A percentile compares a stretch with the other conserved stretches of the same genome.
phyloP scores from a whole-genome alignment of 1,284 basidiomycete genomes.

The Ceratobasidium sp. region DNA sequence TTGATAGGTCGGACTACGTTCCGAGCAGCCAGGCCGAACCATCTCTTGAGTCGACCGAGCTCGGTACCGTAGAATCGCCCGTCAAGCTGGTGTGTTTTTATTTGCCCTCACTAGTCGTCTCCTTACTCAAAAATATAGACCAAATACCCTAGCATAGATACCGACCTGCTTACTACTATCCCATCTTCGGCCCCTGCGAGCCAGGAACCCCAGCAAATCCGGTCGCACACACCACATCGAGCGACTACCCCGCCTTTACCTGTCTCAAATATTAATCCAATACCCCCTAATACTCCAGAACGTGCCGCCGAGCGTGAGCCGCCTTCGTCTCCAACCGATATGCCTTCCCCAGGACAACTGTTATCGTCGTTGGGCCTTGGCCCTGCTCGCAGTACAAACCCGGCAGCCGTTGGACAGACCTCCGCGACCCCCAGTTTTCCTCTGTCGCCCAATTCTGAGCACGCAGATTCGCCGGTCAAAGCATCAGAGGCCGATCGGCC shows the following conservation, averaged over 20 bases:
- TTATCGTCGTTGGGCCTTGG: constrained; percentile 9
- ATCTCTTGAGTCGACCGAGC: constrained; percentile 12
- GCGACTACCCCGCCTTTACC: constrained; percentile 1
- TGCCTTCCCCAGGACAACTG: constrained; percentile 10
- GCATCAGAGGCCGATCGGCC: background rate
- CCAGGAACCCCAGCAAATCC: background rate
- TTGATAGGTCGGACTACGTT: constrained; percentile 6
- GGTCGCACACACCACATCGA: background rate
- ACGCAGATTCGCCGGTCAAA: background rate
- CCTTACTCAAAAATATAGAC: background rate
- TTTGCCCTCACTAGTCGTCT: background rate
- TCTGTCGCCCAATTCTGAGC: background rate
- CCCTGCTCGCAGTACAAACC: background rate
- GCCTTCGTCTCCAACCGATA: constrained; percentile 5
- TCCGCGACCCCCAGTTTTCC: background rate
- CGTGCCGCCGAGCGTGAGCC: background rate
- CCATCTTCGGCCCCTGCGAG: constrained; percentile 7
- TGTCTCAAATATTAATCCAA: background rate
- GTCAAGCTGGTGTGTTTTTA: background rate
- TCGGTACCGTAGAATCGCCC: constrained; percentile 23
- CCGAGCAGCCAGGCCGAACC: constrained; percentile 19
- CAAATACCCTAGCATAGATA: background rate
- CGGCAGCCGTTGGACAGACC: background rate
- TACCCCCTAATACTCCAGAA: background rate
- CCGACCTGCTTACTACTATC: constrained; percentile 3